Base-by-base conservation (phyloP, 768 basidiomycete species). In the Kwoniella dejecticola region DNA sequence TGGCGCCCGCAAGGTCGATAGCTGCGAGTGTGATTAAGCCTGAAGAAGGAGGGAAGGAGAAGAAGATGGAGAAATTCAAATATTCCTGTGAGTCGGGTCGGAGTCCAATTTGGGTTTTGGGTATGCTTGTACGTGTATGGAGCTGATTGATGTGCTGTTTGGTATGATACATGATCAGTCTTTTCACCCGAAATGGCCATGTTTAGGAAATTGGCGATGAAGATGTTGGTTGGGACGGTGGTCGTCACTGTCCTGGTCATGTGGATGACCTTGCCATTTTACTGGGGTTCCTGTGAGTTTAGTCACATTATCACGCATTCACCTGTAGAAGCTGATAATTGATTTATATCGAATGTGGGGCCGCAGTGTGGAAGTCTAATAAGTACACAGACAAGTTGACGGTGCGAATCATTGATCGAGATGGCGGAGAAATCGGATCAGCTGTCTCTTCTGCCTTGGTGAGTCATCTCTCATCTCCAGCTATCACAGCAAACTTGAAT, bases 351-450 rank as follows among this genome's bases (percentile, higher is more conserved):
- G n/a, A n/a, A n/a, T n/a, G n/a, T n/a, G n/a, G n/a, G n/a, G n/a
- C n/a, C n/a, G 7, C 33, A 36, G 33, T 36, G 33, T 77, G 76
- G 75, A 64, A 69, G 49, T 56, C 71, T 10, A 71, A 70, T n/a
- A 46, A 62, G 10, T 72, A 75, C 45, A 72, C 78, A n/a, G 64
- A 77, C 36, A 78, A 80, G 46, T 76, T 83, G 4, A 76, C 69
- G 2, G 80, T 81, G n/a, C 76, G 77, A 64, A 77, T 82, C 61
- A 76, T 83, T 57, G 78, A 82, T 69, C 72, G 79, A 40, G 83
- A 83, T 64, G 74, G 68, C 21, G 66, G 68, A 0, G 74, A 72
- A 2, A 62, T 82, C 41, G 81, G 81, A 6, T 63, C 68, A n/a
- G 65, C 67, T 4, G 64, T 82, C 23, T 59, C 71, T 24, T 57